Evolutionary conservation across 495 filamentous ascomycete species (phyloP).

Genomic region (Neurospora terricola): DNA sequence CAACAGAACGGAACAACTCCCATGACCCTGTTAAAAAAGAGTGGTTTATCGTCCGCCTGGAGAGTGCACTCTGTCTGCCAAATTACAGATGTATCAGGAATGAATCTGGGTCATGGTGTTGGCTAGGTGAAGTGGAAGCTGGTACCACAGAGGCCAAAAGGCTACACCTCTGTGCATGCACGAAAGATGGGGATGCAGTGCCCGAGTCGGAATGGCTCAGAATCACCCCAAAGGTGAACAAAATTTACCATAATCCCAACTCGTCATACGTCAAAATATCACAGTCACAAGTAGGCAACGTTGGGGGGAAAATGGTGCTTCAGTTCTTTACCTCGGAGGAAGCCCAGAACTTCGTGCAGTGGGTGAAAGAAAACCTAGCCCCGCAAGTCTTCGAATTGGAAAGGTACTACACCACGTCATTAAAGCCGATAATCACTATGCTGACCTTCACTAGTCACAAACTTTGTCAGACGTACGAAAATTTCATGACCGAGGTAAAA

Average conservation of each 20-base stretch:
- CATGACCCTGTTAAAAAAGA: background rate
- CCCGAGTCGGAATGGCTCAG: constrained; percentile 15
- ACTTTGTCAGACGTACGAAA: background rate
- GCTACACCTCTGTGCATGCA: no score
- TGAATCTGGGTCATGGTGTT: no score
- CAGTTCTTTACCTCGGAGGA: background rate
- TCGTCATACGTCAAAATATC: background rate
- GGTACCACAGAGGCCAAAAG: no score
- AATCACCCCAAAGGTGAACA: no score
- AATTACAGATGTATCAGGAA: no score
- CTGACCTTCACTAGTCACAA: background rate
- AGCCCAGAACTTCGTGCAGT: background rate
- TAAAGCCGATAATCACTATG: no score
- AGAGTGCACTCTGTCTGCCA: constrained; percentile 8
- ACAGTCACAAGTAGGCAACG: background rate
- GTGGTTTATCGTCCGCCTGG: background rate
- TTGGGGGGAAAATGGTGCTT: background rate
- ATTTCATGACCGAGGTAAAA: background rate
- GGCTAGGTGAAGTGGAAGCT: no score
- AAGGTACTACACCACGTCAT: background rate
- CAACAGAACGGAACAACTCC: constrained; percentile 1
- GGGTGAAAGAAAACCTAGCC: background rate
- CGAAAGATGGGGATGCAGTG: no score
- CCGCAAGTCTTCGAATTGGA: background rate
- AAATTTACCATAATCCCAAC: background rate